Percentiles rank a stretch among this genome's conserved stretches.
Conservation (phyloP, 164 flowering plant species). For the grape (Vitis vinifera) region DNA sequence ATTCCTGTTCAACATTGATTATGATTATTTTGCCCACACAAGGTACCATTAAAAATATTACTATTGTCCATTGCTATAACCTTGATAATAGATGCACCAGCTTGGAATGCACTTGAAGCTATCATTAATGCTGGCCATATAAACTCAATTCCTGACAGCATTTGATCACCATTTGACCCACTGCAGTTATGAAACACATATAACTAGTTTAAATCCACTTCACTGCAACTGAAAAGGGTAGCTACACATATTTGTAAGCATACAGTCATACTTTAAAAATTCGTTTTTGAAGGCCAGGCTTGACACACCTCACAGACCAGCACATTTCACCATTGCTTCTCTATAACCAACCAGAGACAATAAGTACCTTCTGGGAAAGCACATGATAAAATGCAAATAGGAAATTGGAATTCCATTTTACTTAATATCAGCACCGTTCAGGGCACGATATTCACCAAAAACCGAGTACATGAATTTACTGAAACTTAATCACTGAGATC, state of each 20-base stretch:
- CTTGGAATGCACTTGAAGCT: slow-evolving; percentile 84
- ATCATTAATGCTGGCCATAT: slow-evolving; percentile 84
- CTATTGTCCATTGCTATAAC: slow-evolving; percentile 27
- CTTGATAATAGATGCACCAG: slow-evolving; percentile 85
- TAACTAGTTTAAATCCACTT: slow-evolving; percentile 1
- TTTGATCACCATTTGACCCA: slow-evolving; percentile 58
- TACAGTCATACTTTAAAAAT: neutral
- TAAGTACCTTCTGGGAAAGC: neutral
- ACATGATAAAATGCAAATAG: neutral
- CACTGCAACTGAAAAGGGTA: neutral
- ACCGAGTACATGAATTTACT: neutral
- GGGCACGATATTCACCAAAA: neutral
- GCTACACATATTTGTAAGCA: neutral
- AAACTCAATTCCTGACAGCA: slow-evolving; percentile 57
- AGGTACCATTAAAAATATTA: neutral
- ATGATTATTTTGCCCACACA: slow-evolving; percentile 4
- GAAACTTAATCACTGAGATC: neutral
- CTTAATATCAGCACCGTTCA: neutral
- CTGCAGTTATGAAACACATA: slow-evolving; percentile 38
- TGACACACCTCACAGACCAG: slow-evolving; percentile 2
- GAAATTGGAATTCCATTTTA: neutral
- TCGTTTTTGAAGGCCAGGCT: neutral
- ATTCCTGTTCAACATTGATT: slow-evolving; percentile 44
- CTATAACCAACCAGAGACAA: neutral
- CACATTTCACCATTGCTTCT: neutral